These are phyloP conservation scores for Microbotryomycetes sp. DNA, from an alignment of 1,284 basidiomycete genomes.

Conservation along the genomic window DNA sequence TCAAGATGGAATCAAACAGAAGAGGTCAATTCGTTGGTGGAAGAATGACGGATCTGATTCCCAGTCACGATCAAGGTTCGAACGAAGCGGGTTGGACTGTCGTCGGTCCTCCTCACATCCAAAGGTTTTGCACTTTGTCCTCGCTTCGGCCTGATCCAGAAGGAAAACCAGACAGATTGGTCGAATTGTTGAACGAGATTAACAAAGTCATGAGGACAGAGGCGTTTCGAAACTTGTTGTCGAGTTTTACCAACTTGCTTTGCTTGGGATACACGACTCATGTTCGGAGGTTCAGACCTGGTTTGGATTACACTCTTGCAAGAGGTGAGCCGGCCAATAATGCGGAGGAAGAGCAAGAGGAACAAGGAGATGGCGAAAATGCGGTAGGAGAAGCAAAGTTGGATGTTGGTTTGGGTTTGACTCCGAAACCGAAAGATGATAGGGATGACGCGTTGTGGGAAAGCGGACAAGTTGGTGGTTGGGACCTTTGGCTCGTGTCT, in stretches of 20 bases:
- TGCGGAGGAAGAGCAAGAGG: conserved; percentile 51
- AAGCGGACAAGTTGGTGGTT: conserved; percentile 42
- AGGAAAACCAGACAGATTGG: conserved; percentile 46
- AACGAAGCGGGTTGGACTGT: conserved; percentile 59
- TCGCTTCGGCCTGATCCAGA: conserved; percentile 7
- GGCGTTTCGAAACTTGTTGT: conserved; percentile 86
- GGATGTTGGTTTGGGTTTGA: conserved; percentile 84
- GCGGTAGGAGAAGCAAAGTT: conserved; percentile 67
- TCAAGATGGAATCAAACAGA: conserved; percentile 3
- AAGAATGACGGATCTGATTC: conserved; percentile 44
- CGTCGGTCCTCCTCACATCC: conserved; percentile 86
- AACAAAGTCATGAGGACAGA: conserved; percentile 63
- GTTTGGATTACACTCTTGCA: conserved; percentile 91
- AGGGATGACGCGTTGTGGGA: conserved; percentile 39
- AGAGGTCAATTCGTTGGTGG: conserved; percentile 6
- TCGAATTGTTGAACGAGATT: conserved; percentile 47
- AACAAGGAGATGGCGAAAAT: no score
- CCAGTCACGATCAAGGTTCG: conserved; percentile 51
- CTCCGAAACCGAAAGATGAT: conserved; percentile 55
- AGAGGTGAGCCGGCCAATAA: conserved; percentile 48
- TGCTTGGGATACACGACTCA: conserved; percentile 66
- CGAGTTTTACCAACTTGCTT: conserved; percentile 67
- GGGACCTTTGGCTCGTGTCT: conserved; percentile 27
- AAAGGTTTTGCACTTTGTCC: conserved; percentile 71
- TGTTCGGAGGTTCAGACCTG: conserved; percentile 82